phyloP scores from a whole-genome alignment of 352 stramenopile genomes.

The Globisporangium irregulare region DNA sequence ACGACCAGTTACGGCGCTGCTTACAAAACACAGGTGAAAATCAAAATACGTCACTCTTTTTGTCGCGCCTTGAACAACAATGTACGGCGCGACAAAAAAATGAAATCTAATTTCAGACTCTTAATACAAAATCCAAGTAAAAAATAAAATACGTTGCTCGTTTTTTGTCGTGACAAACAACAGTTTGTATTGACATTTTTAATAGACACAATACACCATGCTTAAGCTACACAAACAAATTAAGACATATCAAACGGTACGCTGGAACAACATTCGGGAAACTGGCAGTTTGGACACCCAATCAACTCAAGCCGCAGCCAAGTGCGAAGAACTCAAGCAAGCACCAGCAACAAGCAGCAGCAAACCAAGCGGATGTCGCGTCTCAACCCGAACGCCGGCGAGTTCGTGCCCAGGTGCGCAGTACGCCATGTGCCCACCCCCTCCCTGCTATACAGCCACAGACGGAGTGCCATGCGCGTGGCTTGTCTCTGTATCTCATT shows the following conservation, averaged over 20 bases:
- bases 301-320: neutral
- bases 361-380: slow-evolving; percentile 28
- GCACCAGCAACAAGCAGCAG: neutral
- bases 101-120: too few species aligned
- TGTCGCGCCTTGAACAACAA: too few species aligned
- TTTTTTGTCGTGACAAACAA: too few species aligned
- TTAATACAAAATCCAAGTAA: too few species aligned
- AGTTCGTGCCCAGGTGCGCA: slow-evolving; percentile 75
- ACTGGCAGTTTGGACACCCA: neutral
- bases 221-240: too few species aligned
- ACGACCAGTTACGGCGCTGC: too few species aligned
- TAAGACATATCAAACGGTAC: neutral
- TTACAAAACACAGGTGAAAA: too few species aligned
- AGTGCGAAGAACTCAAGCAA: neutral
- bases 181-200: too few species aligned
- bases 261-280: neutral
- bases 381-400: slow-evolving; percentile 82
- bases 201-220: too few species aligned
- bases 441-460: neutral
- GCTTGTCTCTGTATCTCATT: neutral
- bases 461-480: neutral
- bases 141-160: too few species aligned
- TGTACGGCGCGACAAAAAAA: too few species aligned
- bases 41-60: too few species aligned
- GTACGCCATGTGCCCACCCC: neutral